Base-by-base conservation (phyloP, 305 asterid species). In the Lippia alba region DNA sequence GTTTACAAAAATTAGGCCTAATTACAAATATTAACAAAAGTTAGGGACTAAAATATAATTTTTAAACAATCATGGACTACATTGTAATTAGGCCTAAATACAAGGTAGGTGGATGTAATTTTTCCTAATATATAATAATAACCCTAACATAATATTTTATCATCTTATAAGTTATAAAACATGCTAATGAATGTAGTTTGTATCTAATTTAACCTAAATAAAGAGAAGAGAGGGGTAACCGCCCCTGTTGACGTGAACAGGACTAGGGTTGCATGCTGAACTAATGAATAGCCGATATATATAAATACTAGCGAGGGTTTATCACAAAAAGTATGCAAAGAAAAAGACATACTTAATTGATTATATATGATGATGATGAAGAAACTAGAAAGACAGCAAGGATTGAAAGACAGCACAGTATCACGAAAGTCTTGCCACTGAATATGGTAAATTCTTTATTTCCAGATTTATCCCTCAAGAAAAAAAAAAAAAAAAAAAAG, bases 341-440 rank as follows among this genome's bases (percentile, higher is more conserved):
- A 15, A 57, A 77, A 62, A 49, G 64, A 58, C 74, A 71, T 49
- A 10, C 32, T 53, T 39, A 36, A 12, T 60, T 78, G 56, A 12
- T 55, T 33, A 63, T 56, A 62, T 36, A 36, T 36, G 41, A 36
- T 7, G 41, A 36, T 4, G 41, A 69, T 49, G 58, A 74, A 56
- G 58, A 77, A 69, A 71, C 66, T 56, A 66, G 74, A 69, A 63
- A 44, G 54, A 77, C 75, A 64, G 72, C 72, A 69, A 70, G 75
- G 78, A 71, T 10, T 11, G 49, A 44, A 5, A 56, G 72, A 62
- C 72, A 74, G 80, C 76, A 73, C 51, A 41, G 74, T 78, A 80
- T 84, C 94, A 87, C 91, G 94, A 78, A 83, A 82, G 57, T 83
- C 94, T 75, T 79, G 91, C 81, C 72, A 64, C 62, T 70, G 34